Conservation (phyloP, 1,284 basidiomycete species). For the Ustilago lituana region DNA sequence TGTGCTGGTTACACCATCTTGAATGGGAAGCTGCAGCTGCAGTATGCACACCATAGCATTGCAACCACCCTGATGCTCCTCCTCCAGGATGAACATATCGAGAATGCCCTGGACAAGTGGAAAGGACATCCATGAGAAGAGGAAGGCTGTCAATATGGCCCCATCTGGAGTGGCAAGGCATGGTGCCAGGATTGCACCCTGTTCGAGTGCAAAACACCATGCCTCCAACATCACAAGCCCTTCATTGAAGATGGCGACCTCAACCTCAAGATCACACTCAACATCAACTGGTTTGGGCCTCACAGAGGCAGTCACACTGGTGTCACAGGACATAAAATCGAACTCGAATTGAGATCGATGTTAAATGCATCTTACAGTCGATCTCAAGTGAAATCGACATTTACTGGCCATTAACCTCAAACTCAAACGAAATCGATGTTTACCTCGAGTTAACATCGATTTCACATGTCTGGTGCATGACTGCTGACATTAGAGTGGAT, state of each 20-base stretch:
- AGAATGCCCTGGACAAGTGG: neutral
- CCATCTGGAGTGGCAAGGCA: neutral
- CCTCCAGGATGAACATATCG: neutral
- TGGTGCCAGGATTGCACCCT: conserved; percentile 1
- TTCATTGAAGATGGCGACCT: conserved; percentile 2
- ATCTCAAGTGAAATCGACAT: no score
- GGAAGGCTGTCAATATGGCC: neutral
- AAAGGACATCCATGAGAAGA: neutral
- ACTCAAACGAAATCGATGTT: no score
- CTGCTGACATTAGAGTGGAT: no score
- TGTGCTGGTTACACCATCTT: neutral
- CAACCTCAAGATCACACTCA: conserved; percentile 6
- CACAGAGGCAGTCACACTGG: neutral
- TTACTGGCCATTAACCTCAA: no score
- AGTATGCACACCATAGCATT: neutral
- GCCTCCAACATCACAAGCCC: neutral
- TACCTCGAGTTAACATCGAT: no score
- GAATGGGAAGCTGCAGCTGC: neutral
- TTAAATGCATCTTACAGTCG: no score
- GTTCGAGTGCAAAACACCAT: neutral
- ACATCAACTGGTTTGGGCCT: conserved; percentile 1
- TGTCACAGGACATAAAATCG: no score
- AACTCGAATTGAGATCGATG: no score
- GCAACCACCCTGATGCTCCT: neutral
- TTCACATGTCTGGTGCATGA: no score